Evolutionary conservation across 129 eudicot species (phyloP).

Genomic region (Flaveria trinervia): DNA sequence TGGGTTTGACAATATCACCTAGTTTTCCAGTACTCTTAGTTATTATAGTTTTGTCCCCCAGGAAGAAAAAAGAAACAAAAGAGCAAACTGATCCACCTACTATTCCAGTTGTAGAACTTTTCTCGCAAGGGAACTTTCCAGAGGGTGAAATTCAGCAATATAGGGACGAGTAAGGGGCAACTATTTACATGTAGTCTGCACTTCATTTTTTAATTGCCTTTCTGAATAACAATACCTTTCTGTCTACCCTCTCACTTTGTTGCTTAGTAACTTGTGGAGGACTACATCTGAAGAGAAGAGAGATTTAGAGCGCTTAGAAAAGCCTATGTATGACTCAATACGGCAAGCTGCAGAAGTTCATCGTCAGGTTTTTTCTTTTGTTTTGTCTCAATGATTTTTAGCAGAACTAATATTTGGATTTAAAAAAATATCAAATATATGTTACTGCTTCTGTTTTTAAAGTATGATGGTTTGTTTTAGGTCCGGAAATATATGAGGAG

Average conservation of each 20-base stretch:
- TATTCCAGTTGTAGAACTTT: slow-evolving; percentile 78
- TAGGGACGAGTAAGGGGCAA: slow-evolving; percentile 71
- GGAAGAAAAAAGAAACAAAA: slow-evolving; percentile 85
- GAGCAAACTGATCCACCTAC: slow-evolving; percentile 97
- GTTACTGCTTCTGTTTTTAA: not conserved
- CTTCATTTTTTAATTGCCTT: not conserved
- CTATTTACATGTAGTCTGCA: not conserved
- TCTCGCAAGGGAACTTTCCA: slow-evolving; percentile 87
- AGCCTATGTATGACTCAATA: slow-evolving; percentile 85
- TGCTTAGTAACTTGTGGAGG: slow-evolving; percentile 88
- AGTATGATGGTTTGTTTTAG: slow-evolving; percentile 37
- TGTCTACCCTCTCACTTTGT: not conserved
- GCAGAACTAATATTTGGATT: not conserved
- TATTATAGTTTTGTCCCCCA: slow-evolving; percentile 35
- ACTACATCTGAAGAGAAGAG: slow-evolving; percentile 98
- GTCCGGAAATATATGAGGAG: slow-evolving; percentile 88
- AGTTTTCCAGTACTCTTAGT: not conserved
- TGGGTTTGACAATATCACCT: slow-evolving; percentile 25
- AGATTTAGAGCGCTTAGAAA: slow-evolving; percentile 90
- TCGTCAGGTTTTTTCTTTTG: slow-evolving; percentile 65
- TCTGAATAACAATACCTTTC: not conserved
- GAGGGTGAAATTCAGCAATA: slow-evolving; percentile 99
- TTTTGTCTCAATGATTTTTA: not conserved
- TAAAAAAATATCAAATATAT: not conserved
- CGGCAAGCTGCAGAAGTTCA: slow-evolving; percentile 99